Conservation (phyloP, 2,329 filamentous ascomycete species). For the Elsinoe fawcettii region DNA sequence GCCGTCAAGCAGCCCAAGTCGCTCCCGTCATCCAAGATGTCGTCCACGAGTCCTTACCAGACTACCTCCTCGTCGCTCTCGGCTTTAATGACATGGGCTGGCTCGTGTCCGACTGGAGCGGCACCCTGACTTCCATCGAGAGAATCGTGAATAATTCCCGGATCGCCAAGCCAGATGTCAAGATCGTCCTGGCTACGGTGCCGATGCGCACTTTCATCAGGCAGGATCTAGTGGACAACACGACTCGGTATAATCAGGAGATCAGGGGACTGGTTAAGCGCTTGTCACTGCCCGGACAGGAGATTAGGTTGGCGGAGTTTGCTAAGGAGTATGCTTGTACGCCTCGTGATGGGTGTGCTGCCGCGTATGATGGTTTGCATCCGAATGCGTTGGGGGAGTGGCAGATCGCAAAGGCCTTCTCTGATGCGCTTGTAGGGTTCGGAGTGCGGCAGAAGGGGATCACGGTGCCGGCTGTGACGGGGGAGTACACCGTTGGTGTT, state of each 20-base stretch:
- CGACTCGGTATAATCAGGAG: conserved; percentile 20
- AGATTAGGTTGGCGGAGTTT: conserved; percentile 30
- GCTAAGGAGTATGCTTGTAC: conserved; percentile 28
- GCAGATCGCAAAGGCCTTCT: conserved; percentile 38
- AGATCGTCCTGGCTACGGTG: conserved; percentile 22
- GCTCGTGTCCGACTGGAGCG: conserved; percentile 21
- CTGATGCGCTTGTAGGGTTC: conserved; percentile 24
- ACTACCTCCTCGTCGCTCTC: conserved; percentile 24
- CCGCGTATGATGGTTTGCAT: conserved; percentile 38
- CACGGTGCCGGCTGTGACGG: background rate
- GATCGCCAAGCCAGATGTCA: conserved; percentile 22
- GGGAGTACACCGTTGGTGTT: background rate
- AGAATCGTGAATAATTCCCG: conserved; percentile 28
- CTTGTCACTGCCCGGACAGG: conserved; percentile 25
- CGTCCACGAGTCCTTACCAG: conserved; percentile 27
- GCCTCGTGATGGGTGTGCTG: conserved; percentile 20
- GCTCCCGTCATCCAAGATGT: conserved; percentile 25
- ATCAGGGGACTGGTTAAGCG: conserved; percentile 20
- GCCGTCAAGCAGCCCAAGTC: conserved; percentile 29
- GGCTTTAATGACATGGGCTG: conserved; percentile 25
- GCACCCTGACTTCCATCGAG: conserved; percentile 23
- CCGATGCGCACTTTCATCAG: conserved; percentile 20
- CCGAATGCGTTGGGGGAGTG: conserved; percentile 37
- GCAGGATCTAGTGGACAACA: conserved; percentile 21
- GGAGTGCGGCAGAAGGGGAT: background rate